Evolutionary conservation across 2,329 filamentous ascomycete genomes (phyloP).

Genomic region (Ophiognomonia clavigignenti-juglandacearum): DNA sequence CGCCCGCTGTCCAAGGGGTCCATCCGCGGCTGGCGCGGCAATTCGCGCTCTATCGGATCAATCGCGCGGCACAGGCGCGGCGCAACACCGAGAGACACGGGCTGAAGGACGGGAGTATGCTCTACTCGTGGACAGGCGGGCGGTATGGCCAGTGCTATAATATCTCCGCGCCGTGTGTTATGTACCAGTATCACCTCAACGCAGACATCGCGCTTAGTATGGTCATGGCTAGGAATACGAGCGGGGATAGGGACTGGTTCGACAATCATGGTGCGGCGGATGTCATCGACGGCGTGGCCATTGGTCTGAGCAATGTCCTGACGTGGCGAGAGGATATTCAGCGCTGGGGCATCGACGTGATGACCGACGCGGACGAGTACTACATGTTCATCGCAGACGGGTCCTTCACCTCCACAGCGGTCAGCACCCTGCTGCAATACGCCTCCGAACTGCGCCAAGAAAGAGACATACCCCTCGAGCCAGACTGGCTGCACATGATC

Average conservation of each 20-base stretch:
- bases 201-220: constrained; percentile 57
- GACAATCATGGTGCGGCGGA: constrained; percentile 9
- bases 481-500: constrained; percentile 8
- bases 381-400: constrained; percentile 15
- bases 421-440: constrained; percentile 9
- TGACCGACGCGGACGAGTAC: constrained; percentile 19
- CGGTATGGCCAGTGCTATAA: constrained; percentile 65
- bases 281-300: constrained; percentile 11
- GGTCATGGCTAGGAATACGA: constrained; percentile 22
- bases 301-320: constrained; percentile 14
- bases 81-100: constrained; percentile 53
- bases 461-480: constrained; percentile 8
- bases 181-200: constrained; percentile 68
- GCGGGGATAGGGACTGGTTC: constrained; percentile 20
- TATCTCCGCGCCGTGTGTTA: constrained; percentile 56
- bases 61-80: constrained; percentile 43
- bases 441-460: constrained; percentile 7
- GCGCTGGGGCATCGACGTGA: constrained; percentile 17
- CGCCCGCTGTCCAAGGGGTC: constrained; percentile 22
- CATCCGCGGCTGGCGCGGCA: constrained; percentile 23
- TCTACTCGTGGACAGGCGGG: constrained; percentile 64
- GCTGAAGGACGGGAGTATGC: constrained; percentile 45
- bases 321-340: constrained; percentile 13
- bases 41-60: constrained; percentile 24
- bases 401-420: constrained; percentile 10